Conservation (phyloP, 345 rosid genomes). For the Eucalyptus viminalis region DNA sequence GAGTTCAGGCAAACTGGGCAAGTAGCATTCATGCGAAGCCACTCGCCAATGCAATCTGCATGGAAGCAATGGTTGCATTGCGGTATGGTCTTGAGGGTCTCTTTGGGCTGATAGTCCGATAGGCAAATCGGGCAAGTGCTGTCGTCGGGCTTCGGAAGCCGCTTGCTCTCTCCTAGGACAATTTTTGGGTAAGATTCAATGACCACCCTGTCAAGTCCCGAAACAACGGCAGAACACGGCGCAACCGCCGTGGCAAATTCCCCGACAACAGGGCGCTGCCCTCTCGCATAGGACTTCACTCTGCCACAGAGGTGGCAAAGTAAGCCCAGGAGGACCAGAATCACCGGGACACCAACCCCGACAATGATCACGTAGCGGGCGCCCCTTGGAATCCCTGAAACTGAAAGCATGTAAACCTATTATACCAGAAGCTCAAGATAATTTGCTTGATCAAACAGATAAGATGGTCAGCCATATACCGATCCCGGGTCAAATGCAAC, state of each 20-base stretch:
- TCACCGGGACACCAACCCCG: constrained; percentile 45
- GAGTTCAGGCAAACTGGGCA: constrained; percentile 2
- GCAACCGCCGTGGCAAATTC: constrained; percentile 2
- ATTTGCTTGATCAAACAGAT: background rate
- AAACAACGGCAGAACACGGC: background rate
- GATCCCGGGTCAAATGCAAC: background rate
- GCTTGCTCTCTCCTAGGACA: constrained; percentile 21
- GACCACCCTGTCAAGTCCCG: constrained; percentile 29
- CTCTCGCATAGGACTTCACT: constrained; percentile 1
- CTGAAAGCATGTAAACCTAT: constrained; percentile 1
- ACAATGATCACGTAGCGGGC: constrained; percentile 34
- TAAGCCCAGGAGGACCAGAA: constrained; percentile 19
- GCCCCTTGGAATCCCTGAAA: constrained; percentile 21
- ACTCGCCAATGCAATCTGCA: background rate
- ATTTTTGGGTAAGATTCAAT: constrained; percentile 54
- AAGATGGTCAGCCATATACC: background rate
- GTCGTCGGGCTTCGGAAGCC: constrained; percentile 26
- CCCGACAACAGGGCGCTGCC: background rate
- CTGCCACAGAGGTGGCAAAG: constrained; percentile 19
- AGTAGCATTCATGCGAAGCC: background rate
- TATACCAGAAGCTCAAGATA: background rate
- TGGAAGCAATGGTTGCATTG: constrained; percentile 12
- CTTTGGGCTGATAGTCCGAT: constrained; percentile 20
- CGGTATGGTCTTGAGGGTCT: constrained; percentile 23
- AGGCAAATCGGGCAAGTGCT: constrained; percentile 29